Base-by-base conservation (phyloP, 176 grass and related monocot genomes). In the Paspalum vaginatum region DNA sequence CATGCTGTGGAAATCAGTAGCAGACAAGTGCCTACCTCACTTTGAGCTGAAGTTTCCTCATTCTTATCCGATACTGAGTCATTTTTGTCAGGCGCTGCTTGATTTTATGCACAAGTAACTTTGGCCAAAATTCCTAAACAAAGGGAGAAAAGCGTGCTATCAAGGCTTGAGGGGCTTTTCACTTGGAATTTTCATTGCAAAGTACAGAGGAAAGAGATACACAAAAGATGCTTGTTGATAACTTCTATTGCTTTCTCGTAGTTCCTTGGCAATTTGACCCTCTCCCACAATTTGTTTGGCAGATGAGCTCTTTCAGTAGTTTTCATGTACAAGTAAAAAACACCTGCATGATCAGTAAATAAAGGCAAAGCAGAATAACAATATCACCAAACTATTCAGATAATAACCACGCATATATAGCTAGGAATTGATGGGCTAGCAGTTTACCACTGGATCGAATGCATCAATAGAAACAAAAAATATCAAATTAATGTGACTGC, bases 251-350 rank as follows among this genome's bases (percentile, higher is more conserved):
- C 92, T 64, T 93, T 89, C 75, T 94, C 93, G 85, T 98, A 98
- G 72, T 95, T 98, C 70, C 83, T 98, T 0, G 92, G 95, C 39
- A 98, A 84, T 68, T 93, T 95, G 48, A 98, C 84, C 74, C 92
- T 94, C 87, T 95, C 88, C 95, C 95, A 98, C 70, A 95, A 73
- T 95, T 93, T 87, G 49, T 93, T 98, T 40, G 95, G 92, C 84
- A 87, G 84, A 81, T 98, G 95, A 49, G 95, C 92, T 85, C 95
- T 89, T 93, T 98, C 95, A 52, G 91, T 91, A 64, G 95, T 98
- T 91, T 98, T 98, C 90, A 98, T 98, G 69, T 98, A 98, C 54
- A 98, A 72, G 65, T 93, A 98, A 84, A 98, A 95, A 18, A 98
- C 62, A 74, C 92, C 95, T 98, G 88, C 79, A 86, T 12, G n/a